phyloP scores from a whole-genome alignment of 2,329 filamentous ascomycete species.

The Penicillium paneum region DNA sequence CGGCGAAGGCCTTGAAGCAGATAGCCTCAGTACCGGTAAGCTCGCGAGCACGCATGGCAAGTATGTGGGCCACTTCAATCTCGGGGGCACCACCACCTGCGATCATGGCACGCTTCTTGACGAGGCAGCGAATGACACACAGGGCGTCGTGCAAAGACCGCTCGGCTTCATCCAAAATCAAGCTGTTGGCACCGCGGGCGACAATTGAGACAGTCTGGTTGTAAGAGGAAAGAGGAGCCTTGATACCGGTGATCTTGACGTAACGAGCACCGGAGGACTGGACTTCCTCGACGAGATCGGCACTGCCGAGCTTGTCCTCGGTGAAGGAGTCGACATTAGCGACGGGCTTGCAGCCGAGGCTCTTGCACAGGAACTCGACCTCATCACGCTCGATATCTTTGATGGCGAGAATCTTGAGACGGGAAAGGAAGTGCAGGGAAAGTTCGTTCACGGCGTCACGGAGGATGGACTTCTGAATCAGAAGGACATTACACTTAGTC shows the following conservation, averaged over 20 bases:
- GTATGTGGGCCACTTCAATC: constrained; percentile 87
- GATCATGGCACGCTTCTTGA: constrained; percentile 99
- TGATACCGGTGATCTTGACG: constrained; percentile 92
- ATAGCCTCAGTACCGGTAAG: constrained; percentile 91
- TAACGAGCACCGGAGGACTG: constrained; percentile 84
- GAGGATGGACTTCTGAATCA: constrained; percentile 98
- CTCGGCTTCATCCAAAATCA: constrained; percentile 96
- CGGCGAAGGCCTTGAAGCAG: constrained; percentile 98
- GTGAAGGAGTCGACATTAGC: constrained; percentile 98
- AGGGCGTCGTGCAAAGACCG: constrained; percentile 95
- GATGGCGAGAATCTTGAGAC: constrained; percentile 89
- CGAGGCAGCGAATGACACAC: constrained; percentile 92
- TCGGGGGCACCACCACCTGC: constrained; percentile 95
- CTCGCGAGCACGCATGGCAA: constrained; percentile 76
- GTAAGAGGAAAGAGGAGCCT: constrained; percentile 56
- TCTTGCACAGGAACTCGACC: constrained; percentile 99
- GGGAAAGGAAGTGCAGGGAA: constrained; percentile 93
- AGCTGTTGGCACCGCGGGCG: constrained; percentile 85
- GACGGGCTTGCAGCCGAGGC: constrained; percentile 96
- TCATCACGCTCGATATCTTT: constrained; percentile 99
- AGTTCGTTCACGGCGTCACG: constrained; percentile 97
- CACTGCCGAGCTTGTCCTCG: constrained; percentile 93
- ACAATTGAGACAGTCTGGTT: constrained; percentile 90
- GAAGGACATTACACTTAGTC: constrained; percentile 96
- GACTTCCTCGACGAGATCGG: constrained; percentile 90